Base-by-base conservation (phyloP, 176 grass and related monocot genomes). In the Triticum timopheevii region DNA sequence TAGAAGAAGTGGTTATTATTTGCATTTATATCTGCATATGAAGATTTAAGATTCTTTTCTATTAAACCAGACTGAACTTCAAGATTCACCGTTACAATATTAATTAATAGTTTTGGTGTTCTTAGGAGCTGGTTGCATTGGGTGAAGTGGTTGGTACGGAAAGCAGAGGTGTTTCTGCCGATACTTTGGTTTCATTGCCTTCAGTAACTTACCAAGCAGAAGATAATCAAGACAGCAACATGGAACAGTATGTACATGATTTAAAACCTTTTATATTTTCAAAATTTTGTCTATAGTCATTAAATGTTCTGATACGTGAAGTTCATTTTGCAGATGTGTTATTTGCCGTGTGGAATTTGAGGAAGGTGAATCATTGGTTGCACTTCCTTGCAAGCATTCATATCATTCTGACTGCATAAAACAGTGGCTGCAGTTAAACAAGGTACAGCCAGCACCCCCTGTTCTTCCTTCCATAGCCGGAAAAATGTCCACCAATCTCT, bases 381-480 rank as follows among this genome's bases (percentile, higher is more conserved):
- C 90, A 38, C 94, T 99, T 73, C 88, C 94, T 73, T 99, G 97
- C 92, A 96, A 96, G 23, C 97, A 96, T 85, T 80, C 90, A 16
- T 99, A 99, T 61, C 97, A 96, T 85, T 84, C 87, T 49, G 97
- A 94, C 31, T 99, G 97, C 88, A 99, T 99, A 80, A 90, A 94
- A 89, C 93, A 96, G 77, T 99, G 97, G 97, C 94, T 96, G 59
- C 92, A 96, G 62, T 85, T 93, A 73, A 99, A 99, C 80, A 99
- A 96, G 97, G 97, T 99, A 88, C 20, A 81, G 5, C 3, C 3
- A 36, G 17, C 25, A 39, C 2, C 8, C 17, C n/a, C 4, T 36
- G 10, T 61, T 39, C 34, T 8, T 77, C 30, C 28, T 79, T 85
- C 59, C 34, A 27, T 80, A 28, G 61, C 35, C 0, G 8, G 0